These are phyloP conservation scores for Capsicum chinense DNA, from an alignment of 257 asterid genomes.

Conservation along the genomic window DNA sequence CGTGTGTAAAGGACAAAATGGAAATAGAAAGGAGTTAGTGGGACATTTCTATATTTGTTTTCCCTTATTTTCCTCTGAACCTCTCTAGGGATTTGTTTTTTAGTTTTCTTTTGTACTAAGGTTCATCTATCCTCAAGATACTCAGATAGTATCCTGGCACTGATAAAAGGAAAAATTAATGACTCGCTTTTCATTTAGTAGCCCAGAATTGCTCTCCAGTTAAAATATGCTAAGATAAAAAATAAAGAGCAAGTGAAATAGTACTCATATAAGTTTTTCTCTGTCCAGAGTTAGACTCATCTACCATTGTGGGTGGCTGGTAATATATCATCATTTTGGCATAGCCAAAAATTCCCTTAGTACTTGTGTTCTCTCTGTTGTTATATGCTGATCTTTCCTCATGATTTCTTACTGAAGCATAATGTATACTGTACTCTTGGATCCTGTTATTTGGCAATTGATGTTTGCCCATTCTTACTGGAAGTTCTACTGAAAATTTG, in stretches of 20 bases:
- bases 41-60: not conserved
- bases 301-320: not conserved
- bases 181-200: not conserved
- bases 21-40: not conserved
- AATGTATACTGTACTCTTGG: too few species aligned
- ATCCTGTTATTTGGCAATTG: too few species aligned
- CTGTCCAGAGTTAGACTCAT: conserved; percentile 1
- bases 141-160: not conserved
- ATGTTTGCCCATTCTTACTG: too few species aligned
- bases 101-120: not conserved
- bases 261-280: not conserved
- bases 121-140: not conserved
- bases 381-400: too few species aligned
- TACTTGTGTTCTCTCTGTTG: not conserved
- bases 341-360: not conserved
- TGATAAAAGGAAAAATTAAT: not conserved
- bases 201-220: not conserved
- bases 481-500: too few species aligned
- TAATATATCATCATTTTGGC: conserved; percentile 9
- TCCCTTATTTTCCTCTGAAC: not conserved
- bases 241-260: not conserved
- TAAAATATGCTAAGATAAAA: not conserved
- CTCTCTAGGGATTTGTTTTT: not conserved
- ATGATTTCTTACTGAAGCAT: too few species aligned
- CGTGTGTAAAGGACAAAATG: not conserved